Evolutionary conservation across 2,329 filamentous ascomycete genomes (phyloP), one percentile per base, ranked within the genome.

Genomic region (Colletotrichum destructivum): DNA sequence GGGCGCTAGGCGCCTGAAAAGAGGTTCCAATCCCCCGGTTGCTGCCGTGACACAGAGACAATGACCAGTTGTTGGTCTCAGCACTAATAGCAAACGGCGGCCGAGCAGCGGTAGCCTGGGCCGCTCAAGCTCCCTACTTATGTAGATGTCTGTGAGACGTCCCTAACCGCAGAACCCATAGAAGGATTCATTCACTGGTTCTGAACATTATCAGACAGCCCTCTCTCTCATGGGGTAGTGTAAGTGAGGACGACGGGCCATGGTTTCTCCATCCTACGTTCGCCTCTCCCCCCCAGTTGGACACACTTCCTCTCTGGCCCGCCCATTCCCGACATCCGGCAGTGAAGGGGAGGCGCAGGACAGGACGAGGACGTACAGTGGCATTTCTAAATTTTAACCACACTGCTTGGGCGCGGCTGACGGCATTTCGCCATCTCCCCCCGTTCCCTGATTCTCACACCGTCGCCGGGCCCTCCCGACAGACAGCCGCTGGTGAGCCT

Each of bases 391-490:
- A 35, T 56, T 69, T 31, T 47, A 60, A 71, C 69, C 64, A 57
- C 69, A 69, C 40, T 63, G 51, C 12, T 51, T 54, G 6, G 38
- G 59, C 69, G 38, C 69, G 69, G 69, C 69, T 69, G 64, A 63
- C 57, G 54, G 64, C 65, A 47, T 46, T 59, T 60, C 16, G 21
- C 38, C 4, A 40, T 21, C 31, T 51, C 18, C 38, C 46, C 40
- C 40, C 18, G 21, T 42, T 57, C 44, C 31, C 46, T 18, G 60
- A n/a, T 18, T 13, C 42, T n/a, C 31, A 38, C 13, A 26, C 52
- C 5, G 46, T 66, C 12, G 35, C 38, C 47, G 61, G 61, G 23
- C 21, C 61, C 49, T 42, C 49, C 38, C 49, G 11, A 38, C 38
- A 13, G 11, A 21, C 38, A 13, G n/a, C 8, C 35, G 21, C 42